Conservation (phyloP, 139 green algal genomes). For the Picochlorum sp. region DNA sequence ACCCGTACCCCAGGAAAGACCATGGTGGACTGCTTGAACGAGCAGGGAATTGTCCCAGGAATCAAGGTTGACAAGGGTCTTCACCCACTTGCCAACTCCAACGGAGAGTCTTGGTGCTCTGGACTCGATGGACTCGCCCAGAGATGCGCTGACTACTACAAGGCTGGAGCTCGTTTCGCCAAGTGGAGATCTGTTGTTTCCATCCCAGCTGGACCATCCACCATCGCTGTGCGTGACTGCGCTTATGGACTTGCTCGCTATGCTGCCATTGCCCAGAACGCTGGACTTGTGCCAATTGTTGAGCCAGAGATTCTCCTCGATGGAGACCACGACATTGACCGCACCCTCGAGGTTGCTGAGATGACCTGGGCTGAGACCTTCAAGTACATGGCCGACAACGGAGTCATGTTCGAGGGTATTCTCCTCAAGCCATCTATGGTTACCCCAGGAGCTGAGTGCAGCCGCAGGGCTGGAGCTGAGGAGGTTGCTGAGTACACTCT, state of each 20-base stretch:
- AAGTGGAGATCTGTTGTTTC: slow-evolving; percentile 94
- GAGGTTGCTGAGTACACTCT: slow-evolving; percentile 90
- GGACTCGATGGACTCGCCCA: slow-evolving; percentile 91
- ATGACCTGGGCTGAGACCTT: slow-evolving; percentile 94
- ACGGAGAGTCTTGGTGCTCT: slow-evolving; percentile 91
- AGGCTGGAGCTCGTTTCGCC: slow-evolving; percentile 90
- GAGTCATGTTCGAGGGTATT: slow-evolving; percentile 98
- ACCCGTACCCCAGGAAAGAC: slow-evolving; percentile 58
- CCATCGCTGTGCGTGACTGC: slow-evolving; percentile 77
- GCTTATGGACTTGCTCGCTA: slow-evolving; percentile 97
- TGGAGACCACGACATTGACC: slow-evolving; percentile 84
- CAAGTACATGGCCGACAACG: slow-evolving; percentile 95
- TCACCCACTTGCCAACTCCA: slow-evolving; percentile 83
- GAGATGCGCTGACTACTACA: slow-evolving; percentile 94
- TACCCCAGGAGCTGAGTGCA: slow-evolving; percentile 91
- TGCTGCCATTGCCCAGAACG: slow-evolving; percentile 87
- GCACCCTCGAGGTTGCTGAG: slow-evolving; percentile 77
- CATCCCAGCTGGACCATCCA: slow-evolving; percentile 67
- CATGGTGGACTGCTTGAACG: slow-evolving; percentile 81
- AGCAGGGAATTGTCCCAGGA: slow-evolving; percentile 73
- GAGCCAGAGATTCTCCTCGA: slow-evolving; percentile 98
- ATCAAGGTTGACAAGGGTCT: slow-evolving; percentile 98
- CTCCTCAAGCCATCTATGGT: slow-evolving; percentile 99
- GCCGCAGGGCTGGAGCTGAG: slow-evolving; percentile 58
- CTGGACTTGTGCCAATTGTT: slow-evolving; percentile 93